Evolutionary conservation across 192 early-diverging fungal genomes (phyloP).

Genomic region (Spizellomyces sp.): DNA sequence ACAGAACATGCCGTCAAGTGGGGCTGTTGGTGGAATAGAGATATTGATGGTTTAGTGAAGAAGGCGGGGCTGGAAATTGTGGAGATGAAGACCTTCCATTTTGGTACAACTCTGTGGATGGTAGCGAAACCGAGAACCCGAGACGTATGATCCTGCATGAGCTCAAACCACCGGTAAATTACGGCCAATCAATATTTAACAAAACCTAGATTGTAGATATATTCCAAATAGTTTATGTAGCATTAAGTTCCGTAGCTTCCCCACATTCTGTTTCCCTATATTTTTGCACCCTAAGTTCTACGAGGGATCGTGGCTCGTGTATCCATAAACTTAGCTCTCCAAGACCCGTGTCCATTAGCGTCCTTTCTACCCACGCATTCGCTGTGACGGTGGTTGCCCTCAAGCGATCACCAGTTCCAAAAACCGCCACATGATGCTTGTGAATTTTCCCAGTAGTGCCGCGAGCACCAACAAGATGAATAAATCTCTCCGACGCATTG

Average conservation of each 20-base stretch:
- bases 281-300: constrained; percentile 19
- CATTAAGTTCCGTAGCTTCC: not conserved
- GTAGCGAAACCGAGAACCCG: constrained; percentile 36
- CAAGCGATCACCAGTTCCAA: constrained; percentile 44
- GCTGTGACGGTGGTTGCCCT: constrained; percentile 47
- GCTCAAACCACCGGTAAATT: too few relatives aligned
- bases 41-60: constrained; percentile 56
- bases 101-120: constrained; percentile 69
- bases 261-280: not conserved
- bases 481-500: constrained; percentile 35
- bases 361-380: constrained; percentile 42
- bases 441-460: constrained; percentile 1
- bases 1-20: constrained; percentile 60
- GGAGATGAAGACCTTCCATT: constrained; percentile 55
- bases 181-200: too few relatives aligned
- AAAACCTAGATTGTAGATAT: too few relatives aligned
- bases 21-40: constrained; percentile 77
- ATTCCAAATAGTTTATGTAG: not conserved
- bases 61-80: constrained; percentile 56
- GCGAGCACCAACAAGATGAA: not conserved
- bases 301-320: constrained; percentile 38
- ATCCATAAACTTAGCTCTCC: constrained; percentile 34
- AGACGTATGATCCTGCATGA: too few relatives aligned
- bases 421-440: constrained; percentile 34
- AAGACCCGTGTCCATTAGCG: constrained; percentile 24